A percentile compares a stretch with the other conserved stretches of the same genome.
Evolutionary conservation across 148 eudicot species (phyloP).

Genomic region (Limonium bicolor): DNA sequence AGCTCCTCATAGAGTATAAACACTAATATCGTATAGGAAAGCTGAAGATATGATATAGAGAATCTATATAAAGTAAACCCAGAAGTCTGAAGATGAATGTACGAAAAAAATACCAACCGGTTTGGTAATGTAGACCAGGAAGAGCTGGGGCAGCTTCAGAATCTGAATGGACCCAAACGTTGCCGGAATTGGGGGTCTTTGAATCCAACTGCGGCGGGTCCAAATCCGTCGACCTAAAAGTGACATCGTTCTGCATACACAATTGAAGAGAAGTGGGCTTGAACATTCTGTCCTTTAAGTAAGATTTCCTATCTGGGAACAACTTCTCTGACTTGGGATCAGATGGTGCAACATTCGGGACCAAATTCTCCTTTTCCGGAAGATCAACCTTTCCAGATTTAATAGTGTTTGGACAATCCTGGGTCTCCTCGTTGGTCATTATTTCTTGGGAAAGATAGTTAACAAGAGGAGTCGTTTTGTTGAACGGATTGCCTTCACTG

Average conservation of each 20-base stretch:
- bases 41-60: not conserved
- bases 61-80: not conserved
- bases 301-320: conserved; percentile 17
- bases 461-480: conserved; percentile 8
- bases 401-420: conserved; percentile 3
- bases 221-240: conserved; percentile 35
- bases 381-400: not conserved
- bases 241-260: conserved; percentile 63
- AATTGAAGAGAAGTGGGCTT: conserved; percentile 73
- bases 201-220: conserved; percentile 37
- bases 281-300: conserved; percentile 25
- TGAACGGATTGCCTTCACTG: conserved; percentile 13
- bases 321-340: conserved; percentile 8
- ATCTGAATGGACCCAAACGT: conserved; percentile 83
- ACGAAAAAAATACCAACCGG: conserved; percentile 28
- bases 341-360: conserved; percentile 6
- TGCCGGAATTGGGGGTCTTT: conserved; percentile 27
- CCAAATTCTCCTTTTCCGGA: conserved; percentile 41
- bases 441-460: conserved; percentile 8
- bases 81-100: not conserved
- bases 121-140: conserved; percentile 92
- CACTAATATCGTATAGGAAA: too few relatives aligned
- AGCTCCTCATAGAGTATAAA: too few relatives aligned
- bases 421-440: not conserved
- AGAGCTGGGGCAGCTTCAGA: conserved; percentile 94